Conservation (phyloP, 176 grass and related monocot species). For the Oryza australiensis region DNA sequence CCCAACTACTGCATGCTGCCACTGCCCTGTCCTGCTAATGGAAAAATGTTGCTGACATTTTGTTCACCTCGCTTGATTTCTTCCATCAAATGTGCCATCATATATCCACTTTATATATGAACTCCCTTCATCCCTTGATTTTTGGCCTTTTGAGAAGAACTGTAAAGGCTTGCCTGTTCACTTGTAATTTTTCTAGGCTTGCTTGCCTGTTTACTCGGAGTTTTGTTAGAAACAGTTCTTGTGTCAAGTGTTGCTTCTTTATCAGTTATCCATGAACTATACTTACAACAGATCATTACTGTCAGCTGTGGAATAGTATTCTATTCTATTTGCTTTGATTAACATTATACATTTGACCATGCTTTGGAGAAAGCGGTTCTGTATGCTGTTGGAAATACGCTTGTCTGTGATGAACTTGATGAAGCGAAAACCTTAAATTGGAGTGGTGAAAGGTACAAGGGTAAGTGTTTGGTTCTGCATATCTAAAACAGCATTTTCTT, state of each 20-base stretch:
- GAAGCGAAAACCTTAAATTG: conserved; percentile 97
- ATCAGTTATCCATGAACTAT: conserved; percentile 21
- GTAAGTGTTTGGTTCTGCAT: conserved; percentile 51
- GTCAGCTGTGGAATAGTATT: background rate
- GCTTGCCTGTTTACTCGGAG: background rate
- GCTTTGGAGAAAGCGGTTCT: conserved; percentile 97
- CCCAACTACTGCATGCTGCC: too few relatives aligned
- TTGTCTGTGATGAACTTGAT: conserved; percentile 97
- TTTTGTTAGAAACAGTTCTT: conserved; percentile 31
- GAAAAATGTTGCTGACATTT: background rate
- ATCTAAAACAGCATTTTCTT: conserved; percentile 33
- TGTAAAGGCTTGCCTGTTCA: conserved; percentile 14
- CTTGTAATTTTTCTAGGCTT: conserved; percentile 13
- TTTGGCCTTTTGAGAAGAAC: background rate
- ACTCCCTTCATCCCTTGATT: background rate
- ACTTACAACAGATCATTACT: background rate
- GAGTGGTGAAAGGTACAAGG: conserved; percentile 94
- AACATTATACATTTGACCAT: conserved; percentile 95
- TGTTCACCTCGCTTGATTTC: background rate
- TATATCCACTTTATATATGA: conserved; percentile 2
- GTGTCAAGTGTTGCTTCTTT: conserved; percentile 11
- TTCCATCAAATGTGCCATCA: conserved; percentile 12
- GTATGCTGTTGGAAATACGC: conserved; percentile 98
- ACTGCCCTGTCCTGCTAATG: background rate
- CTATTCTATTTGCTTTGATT: conserved; percentile 31